Evolutionary conservation across 2,329 filamentous ascomycete genomes (phyloP).

Genomic region (Pseudocercospora pini-densiflorae): DNA sequence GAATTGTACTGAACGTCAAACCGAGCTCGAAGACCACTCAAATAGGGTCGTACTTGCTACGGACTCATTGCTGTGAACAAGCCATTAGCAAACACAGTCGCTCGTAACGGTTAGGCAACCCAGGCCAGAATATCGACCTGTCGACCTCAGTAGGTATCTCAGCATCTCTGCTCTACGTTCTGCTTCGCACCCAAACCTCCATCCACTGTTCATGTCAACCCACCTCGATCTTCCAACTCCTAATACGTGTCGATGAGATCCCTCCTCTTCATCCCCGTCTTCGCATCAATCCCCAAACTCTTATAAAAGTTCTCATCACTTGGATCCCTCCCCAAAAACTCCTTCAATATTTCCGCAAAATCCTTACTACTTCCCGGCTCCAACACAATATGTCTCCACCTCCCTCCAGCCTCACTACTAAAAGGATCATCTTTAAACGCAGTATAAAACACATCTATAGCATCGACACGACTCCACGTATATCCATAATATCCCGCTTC

Average conservation of each 20-base stretch:
- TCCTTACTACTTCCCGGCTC: neutral
- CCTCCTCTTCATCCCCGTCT: neutral
- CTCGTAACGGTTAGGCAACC: no score
- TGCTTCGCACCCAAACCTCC: no score
- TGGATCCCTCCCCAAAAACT: neutral
- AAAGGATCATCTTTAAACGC: slow-evolving; percentile 78
- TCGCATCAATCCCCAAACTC: neutral
- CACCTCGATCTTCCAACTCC: neutral
- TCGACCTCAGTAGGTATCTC: no score
- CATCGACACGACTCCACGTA: slow-evolving; percentile 70
- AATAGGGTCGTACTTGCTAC: no score
- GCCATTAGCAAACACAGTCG: no score
- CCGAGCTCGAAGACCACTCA: no score
- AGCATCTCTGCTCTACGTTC: no score
- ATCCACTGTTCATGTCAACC: no score
- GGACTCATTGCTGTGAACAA: no score
- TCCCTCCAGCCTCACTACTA: slow-evolving; percentile 70
- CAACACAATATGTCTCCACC: slow-evolving; percentile 59
- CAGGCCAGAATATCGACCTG: no score
- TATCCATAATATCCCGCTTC: slow-evolving; percentile 7
- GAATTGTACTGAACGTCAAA: no score
- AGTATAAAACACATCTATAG: slow-evolving; percentile 79
- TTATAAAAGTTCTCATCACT: neutral
- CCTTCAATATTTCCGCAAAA: neutral
- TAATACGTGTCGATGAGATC: neutral